Evolutionary conservation across 441 rosid genomes (phyloP), one percentile per base, ranked within the genome.

Genomic region (Gossypium gossypioides): DNA sequence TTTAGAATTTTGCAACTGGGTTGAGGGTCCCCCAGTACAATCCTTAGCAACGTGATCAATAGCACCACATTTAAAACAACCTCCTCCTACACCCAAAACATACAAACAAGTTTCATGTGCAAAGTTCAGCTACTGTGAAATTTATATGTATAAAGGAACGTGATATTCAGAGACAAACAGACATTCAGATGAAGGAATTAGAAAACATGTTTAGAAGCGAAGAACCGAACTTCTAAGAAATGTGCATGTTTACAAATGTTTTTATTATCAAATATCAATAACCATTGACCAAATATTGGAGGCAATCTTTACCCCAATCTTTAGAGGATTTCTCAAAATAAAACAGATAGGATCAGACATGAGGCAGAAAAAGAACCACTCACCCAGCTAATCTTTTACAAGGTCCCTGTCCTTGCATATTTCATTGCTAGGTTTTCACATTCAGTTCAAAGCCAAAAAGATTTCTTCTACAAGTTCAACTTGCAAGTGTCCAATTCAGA

Each of bases 11-110:
- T 80, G 86, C 61, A 77, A 74, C 63, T 79, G 81, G 59, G 57
- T 42, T 42, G 75, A 54, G 70, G 83, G 71, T 73, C 78, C 88
- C 56, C 88, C 94, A 6, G 78, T 75, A 80, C 99, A 92, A 74
- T 92, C 93, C 86, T 82, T 92, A 5, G 95, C 99, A 60, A 86
- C 63, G 81, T 95, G 99, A 78, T 91, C 99, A 2, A 73, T 66
- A 57, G 91, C 89, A 44, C 99, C 98, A 62, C 99, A 95, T 79
- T 91, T 89, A 77, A 91, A 91, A 80, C 98, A 95, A 57, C 98
- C 90, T 76, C 77, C 81, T 71, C 90, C 98, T 88, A 75, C 67
- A 25, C 40, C 71, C 68, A 77, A 15, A 29, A 50, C n/a, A 55
- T 21, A 61, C 56, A 19, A 61, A 16, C 46, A 51, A 63, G 27